Evolutionary conservation across 2,329 filamentous ascomycete species (phyloP).

Genomic region (Microdochium paspali): DNA sequence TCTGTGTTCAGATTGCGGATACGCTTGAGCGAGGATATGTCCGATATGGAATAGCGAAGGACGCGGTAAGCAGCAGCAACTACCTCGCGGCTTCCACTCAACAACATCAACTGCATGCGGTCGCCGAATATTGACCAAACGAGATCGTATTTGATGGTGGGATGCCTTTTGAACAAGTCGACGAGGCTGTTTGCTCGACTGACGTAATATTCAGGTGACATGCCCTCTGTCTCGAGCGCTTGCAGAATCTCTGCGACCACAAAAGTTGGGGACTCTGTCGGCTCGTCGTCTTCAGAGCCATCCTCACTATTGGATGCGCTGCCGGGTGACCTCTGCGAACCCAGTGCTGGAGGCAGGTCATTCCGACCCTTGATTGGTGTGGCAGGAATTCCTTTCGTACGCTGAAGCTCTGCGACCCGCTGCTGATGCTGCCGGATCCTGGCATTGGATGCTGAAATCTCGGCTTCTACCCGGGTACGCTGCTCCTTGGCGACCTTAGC

Average conservation of each 20-base stretch:
- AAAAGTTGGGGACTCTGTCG: slow-evolving; percentile 81
- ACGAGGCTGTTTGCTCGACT: slow-evolving; percentile 85
- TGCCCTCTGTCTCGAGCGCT: slow-evolving; percentile 76
- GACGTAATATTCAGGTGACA: slow-evolving; percentile 92
- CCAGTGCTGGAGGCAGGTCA: slow-evolving; percentile 35
- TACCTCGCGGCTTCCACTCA: slow-evolving; percentile 92
- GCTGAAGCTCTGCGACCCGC: slow-evolving; percentile 51
- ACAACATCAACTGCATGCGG: slow-evolving; percentile 88
- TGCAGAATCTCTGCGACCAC: slow-evolving; percentile 84
- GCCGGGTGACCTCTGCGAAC: slow-evolving; percentile 44
- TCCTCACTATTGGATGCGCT: slow-evolving; percentile 45
- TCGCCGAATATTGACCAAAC: slow-evolving; percentile 93
- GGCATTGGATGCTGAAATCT: slow-evolving; percentile 80
- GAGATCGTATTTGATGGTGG: slow-evolving; percentile 90
- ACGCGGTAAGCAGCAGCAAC: slow-evolving; percentile 91
- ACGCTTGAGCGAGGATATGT: slow-evolving; percentile 77
- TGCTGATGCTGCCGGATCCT: slow-evolving; percentile 52
- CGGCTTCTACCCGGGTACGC: slow-evolving; percentile 69
- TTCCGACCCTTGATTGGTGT: slow-evolving; percentile 45
- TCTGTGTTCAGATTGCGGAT: slow-evolving; percentile 87
- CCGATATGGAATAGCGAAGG: slow-evolving; percentile 88
- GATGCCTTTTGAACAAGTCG: slow-evolving; percentile 90
- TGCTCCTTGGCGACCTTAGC: slow-evolving; percentile 91
- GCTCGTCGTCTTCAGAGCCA: slow-evolving; percentile 56
- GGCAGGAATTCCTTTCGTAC: slow-evolving; percentile 32